A percentile compares a stretch with the other conserved stretches of the same genome.
Evolutionary conservation across 2,329 filamentous ascomycete species (phyloP).

Genomic region (Lizonia empirigonia): DNA sequence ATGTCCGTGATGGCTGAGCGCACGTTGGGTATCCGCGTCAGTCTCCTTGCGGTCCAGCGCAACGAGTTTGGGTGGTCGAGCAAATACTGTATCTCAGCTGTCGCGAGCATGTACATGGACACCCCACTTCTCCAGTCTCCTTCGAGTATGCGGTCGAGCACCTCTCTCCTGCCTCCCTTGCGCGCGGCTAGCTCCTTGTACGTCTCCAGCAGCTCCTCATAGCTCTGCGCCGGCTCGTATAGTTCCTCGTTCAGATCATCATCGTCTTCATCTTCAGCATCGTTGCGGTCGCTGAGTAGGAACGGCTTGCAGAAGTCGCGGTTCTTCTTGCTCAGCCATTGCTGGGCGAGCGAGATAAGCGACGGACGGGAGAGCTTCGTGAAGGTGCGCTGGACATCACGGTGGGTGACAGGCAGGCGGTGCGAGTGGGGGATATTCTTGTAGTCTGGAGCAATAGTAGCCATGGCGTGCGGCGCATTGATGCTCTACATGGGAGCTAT

Average conservation of each 20-base stretch:
- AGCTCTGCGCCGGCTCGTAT: conserved; percentile 69
- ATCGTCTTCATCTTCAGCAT: conserved; percentile 57
- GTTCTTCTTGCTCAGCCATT: conserved; percentile 76
- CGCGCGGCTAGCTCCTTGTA: conserved; percentile 49
- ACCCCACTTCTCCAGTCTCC: conserved; percentile 63
- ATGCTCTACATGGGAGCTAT: conserved; percentile 39
- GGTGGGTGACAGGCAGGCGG: conserved; percentile 69
- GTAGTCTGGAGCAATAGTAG: conserved; percentile 73
- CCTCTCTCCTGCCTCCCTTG: conserved; percentile 59
- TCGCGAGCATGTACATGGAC: conserved; percentile 61
- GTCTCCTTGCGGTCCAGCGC: conserved; percentile 61
- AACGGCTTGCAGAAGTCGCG: conserved; percentile 65
- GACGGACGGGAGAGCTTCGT: conserved; percentile 73
- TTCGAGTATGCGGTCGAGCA: conserved; percentile 62
- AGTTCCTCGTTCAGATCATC: conserved; percentile 62
- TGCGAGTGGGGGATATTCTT: conserved; percentile 73
- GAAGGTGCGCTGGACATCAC: conserved; percentile 69
- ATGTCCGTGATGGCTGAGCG: conserved; percentile 35
- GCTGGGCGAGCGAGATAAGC: conserved; percentile 72
- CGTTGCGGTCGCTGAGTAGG: conserved; percentile 52
- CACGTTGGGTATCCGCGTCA: conserved; percentile 45
- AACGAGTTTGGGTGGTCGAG: conserved; percentile 58
- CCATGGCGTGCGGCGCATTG: conserved; percentile 39
- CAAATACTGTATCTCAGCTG: conserved; percentile 59
- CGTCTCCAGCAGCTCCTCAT: conserved; percentile 67